Percentiles rank a stretch among this genome's conserved stretches.
Evolutionary conservation across 495 filamentous ascomycete genomes (phyloP).

Genomic region (Penicillium roqueforti): DNA sequence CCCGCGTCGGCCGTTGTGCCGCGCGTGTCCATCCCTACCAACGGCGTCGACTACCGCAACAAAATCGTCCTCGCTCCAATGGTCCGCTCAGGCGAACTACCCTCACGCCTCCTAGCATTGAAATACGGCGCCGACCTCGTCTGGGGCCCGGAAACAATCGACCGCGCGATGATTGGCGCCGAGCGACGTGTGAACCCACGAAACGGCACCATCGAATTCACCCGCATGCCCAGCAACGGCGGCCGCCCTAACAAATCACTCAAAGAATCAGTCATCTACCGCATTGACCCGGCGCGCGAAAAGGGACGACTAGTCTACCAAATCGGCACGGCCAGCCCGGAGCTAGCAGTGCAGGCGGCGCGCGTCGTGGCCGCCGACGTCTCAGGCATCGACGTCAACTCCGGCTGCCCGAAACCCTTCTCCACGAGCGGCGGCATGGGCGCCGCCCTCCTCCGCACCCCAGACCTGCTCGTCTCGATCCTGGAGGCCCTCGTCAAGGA

Average conservation of each 20-base stretch:
- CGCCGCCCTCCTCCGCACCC: conserved; percentile 77
- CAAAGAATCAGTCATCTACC: conserved; percentile 74
- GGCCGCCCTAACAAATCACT: conserved; percentile 41
- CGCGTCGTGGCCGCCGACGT: conserved; percentile 80
- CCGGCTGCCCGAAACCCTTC: conserved; percentile 96
- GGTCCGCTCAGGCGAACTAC: conserved; percentile 93
- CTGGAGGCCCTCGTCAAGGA: conserved; percentile 74
- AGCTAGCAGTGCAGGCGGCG: conserved; percentile 76
- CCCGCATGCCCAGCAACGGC: conserved; percentile 65
- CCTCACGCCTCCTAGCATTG: conserved; percentile 78
- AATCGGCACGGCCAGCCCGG: conserved; percentile 78
- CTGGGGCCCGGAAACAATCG: conserved; percentile 96
- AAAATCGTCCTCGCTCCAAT: conserved; percentile 95
- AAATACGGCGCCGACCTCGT: conserved; percentile 96
- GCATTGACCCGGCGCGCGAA: conserved; percentile 74
- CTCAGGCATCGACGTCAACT: conserved; percentile 92
- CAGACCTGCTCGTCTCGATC: conserved; percentile 77
- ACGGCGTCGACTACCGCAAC: conserved; percentile 87
- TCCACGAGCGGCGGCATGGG: conserved; percentile 91
- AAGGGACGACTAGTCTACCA: conserved; percentile 76
- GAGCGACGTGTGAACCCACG: conserved; percentile 67
- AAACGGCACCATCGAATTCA: conserved; percentile 78
- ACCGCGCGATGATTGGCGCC: conserved; percentile 83
- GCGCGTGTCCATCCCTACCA: conserved; percentile 76
- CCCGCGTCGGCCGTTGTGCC: conserved; percentile 15